Evolutionary conservation across 139 green algal species (phyloP), one percentile per base, ranked within the genome.

Genomic region (Marvania coccoides): DNA sequence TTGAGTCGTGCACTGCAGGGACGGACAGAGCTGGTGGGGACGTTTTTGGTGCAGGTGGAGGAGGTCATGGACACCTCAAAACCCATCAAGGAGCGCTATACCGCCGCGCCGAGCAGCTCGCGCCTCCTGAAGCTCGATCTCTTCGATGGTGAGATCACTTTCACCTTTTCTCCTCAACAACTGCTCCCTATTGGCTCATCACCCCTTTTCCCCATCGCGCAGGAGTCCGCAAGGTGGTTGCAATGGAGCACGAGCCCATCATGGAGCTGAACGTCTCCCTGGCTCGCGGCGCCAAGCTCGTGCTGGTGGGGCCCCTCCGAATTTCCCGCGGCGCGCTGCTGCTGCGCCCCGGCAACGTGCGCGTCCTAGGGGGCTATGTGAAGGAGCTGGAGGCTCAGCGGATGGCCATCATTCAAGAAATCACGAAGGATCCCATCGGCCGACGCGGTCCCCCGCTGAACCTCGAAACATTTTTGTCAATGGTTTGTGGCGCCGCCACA

Each of bases 11-110:
- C 46, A 19, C 12, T 15, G 14, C 13, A 63, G 7, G 13, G 19
- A 45, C 37, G 1, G 12, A 42, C 54, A 14, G n/a, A 40, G 29
- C 48, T 91, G 35, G 36, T 36, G 15, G 86, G 83, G 6, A 76
- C 74, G 48, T 81, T 80, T 34, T 70, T 94, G 12, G 55, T 94
- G 55, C 87, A 94, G 63, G 31, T 88, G 8, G 81, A 92, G 40
- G 86, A 94, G 55, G 59, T 77, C 0, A 40, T 87, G n/a, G 85
- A 94, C 66, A 84, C 83, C 5, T 77, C 72, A 24, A 72, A 77
- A 38, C 55, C 76, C 1, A 72, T 76, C 14, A 78, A 69, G 14
- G 74, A 91, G 35, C 78, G 86, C 73, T 91, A 67, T 30, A 51
- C 12, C 10, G 80, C 60, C 65, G 84, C 76, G 58, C 85, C 84